Evolutionary conservation across 1,284 basidiomycete species (phyloP), one percentile per base, ranked within the genome.

Genomic region (Crepidotus sp.): DNA sequence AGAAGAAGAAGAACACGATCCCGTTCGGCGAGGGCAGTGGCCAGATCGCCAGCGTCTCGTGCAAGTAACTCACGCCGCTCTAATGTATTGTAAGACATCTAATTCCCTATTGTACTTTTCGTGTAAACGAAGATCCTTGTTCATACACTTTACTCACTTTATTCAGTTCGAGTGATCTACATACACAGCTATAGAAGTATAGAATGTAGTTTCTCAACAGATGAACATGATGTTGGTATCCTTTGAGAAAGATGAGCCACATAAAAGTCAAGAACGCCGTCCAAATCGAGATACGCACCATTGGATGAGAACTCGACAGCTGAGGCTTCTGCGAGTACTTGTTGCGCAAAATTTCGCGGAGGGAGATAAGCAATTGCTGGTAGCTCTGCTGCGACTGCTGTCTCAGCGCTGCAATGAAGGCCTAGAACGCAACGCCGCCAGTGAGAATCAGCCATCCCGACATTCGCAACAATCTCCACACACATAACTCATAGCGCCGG

Each of bases 261-360:
- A 39, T 19, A 14, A 19, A 49, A 40, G 25, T 40, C 22, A 65
- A 31, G 14, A n/a, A n/a, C n/a, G n/a, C n/a, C n/a, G n/a, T n/a
- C n/a, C n/a, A n/a, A n/a, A n/a, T n/a, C n/a, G n/a, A n/a, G n/a
- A n/a, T n/a, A n/a, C 70, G 55, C 55, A 83, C 83, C 61, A 88
- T 86, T 0, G 83, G 84, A 57, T 88, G 84, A 25, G 85, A 87
- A 54, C 76, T 73, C 32, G 83, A 83, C 27, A 86, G 68, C 76
- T 83, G 54, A 13, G 90, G 90, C 62, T 90, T 92, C 71, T 94
- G 91, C 40, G 73, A 77, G 59, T 93, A 94, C 60, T 85, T 85
- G 40, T 60, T 54, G 30, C 57, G 62, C 48, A 89, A 63, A 52
- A 82, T 77, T 9, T 59, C 65, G 34, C 83, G 76, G 48, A 95